These are phyloP conservation scores for Liquidambar formosana DNA, from an alignment of 164 flowering plant species.

Conservation along the genomic window DNA sequence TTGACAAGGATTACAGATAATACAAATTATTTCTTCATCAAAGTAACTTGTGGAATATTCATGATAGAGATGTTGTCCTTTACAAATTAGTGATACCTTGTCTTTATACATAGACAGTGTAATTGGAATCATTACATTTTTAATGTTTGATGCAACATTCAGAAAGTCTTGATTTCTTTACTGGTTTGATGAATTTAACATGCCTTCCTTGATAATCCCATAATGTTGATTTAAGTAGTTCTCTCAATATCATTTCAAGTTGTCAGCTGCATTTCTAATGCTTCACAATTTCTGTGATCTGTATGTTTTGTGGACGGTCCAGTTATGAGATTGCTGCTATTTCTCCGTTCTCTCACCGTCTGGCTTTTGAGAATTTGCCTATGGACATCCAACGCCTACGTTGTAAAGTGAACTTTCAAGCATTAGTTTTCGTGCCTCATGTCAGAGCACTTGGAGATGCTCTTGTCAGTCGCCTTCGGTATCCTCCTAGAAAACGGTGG, in stretches of 20 bases:
- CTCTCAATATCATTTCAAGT: not conserved
- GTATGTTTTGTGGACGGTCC: slow-evolving; percentile 15
- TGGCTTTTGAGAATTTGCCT: slow-evolving; percentile 88
- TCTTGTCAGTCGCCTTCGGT: slow-evolving; percentile 71
- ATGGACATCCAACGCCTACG: slow-evolving; percentile 80
- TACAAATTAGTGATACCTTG: no score
- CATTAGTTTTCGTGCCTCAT: slow-evolving; percentile 83
- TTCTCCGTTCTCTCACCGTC: slow-evolving; percentile 96
- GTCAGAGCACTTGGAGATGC: slow-evolving; percentile 79
- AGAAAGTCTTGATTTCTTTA: no score
- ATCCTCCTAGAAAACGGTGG: slow-evolving; percentile 33
- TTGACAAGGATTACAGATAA: no score
- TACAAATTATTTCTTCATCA: no score
- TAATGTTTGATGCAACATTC: no score
- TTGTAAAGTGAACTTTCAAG: slow-evolving; percentile 93
- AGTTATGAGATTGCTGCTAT: slow-evolving; percentile 96
- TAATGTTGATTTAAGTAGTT: not conserved
- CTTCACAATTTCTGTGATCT: not conserved
- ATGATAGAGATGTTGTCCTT: no score
- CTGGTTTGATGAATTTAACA: no score
- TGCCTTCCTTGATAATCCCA: no score
- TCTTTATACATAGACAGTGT: no score
- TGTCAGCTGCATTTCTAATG: not conserved
- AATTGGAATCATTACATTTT: no score
- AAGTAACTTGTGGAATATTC: no score